Evolutionary conservation across 2,329 filamentous ascomycete species (phyloP), one percentile per base, ranked within the genome.

Genomic region (Didymella arachidicola): DNA sequence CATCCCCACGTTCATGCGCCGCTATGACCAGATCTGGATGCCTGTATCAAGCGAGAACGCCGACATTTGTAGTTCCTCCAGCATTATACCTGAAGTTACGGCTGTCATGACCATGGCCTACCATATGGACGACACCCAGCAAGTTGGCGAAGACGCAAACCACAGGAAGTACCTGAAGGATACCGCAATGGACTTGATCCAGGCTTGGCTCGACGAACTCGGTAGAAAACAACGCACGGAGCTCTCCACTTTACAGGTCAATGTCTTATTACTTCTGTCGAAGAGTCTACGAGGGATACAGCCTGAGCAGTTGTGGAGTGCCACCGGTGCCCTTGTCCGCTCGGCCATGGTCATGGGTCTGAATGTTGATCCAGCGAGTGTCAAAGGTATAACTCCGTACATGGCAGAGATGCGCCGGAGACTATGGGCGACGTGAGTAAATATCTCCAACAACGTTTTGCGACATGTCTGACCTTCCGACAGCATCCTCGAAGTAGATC

Each of bases 331-430:
- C 0, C 54, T 81, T 12, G 70, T 80, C 18, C 76, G 79, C 7
- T 75, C 72, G 12, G 79, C 79, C 11, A 78, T 79, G 66, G 69
- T 69, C 12, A 77, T 80, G 71, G 79, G 80, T 2, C 55, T 81
- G 11, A 78, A 81, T 60, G 73, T 76, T 1, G 74, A 79, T 44
- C 77, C 79, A 8, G 60, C 65, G 7, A 67, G 67, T 3, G 75
- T 78, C 18, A 62, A 65, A 2, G 73, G 73, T 22, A 70, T 78
- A 29, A 67, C 69, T 4, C 63, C 65, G 4, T 79, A 69, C 29
- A 66, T 71, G 32, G 49, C 47, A 1, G 79, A 81, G 53, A 77
- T 80, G 67, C 77, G 79, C 16, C 75, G 79, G 18, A 72, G 79
- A n/a, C 53, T 81, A 3, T 81, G 79, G 79, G 72, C 74, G n/a